These are phyloP conservation scores for Neonectria magnoliae DNA, from an alignment of 2,329 filamentous ascomycete species.

Conservation along the genomic window DNA sequence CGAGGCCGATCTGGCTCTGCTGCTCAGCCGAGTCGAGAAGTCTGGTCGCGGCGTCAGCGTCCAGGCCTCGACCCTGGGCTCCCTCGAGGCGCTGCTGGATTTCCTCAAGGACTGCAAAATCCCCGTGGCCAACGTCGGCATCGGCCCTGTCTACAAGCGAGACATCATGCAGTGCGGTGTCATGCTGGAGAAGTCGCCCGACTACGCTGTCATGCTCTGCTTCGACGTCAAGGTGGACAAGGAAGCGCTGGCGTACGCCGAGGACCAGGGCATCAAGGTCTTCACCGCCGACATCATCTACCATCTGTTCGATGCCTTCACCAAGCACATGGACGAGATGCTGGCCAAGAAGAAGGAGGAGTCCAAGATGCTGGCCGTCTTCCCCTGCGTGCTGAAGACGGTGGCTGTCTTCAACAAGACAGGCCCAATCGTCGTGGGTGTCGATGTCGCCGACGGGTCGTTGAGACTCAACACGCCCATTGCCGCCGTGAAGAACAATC, in stretches of 20 bases:
- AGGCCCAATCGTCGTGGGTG: constrained; percentile 90
- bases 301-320: constrained; percentile 97
- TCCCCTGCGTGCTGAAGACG: constrained; percentile 90
- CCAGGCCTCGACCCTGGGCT: constrained; percentile 96
- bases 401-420: constrained; percentile 99
- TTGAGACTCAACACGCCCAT: constrained; percentile 90
- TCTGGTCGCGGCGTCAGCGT: constrained; percentile 95
- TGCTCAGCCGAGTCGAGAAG: constrained; percentile 92
- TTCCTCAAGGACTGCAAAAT: constrained; percentile 98
- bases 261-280: constrained; percentile 95
- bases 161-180: constrained; percentile 95
- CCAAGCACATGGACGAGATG: constrained; percentile 89
- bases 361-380: constrained; percentile 93
- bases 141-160: constrained; percentile 97
- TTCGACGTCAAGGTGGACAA: constrained; percentile 99
- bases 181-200: constrained; percentile 95
- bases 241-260: constrained; percentile 89
- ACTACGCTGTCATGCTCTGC: constrained; percentile 98
- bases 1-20: constrained; percentile 89
- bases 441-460: constrained; percentile 93
- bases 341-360: constrained; percentile 95
- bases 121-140: constrained; percentile 95
- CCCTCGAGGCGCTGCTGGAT: constrained; percentile 93
- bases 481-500: constrained; percentile 83
- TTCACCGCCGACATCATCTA: constrained; percentile 99